Base-by-base conservation (phyloP, 1,139 yeast species). In the Hyphopichia khmerensis region DNA sequence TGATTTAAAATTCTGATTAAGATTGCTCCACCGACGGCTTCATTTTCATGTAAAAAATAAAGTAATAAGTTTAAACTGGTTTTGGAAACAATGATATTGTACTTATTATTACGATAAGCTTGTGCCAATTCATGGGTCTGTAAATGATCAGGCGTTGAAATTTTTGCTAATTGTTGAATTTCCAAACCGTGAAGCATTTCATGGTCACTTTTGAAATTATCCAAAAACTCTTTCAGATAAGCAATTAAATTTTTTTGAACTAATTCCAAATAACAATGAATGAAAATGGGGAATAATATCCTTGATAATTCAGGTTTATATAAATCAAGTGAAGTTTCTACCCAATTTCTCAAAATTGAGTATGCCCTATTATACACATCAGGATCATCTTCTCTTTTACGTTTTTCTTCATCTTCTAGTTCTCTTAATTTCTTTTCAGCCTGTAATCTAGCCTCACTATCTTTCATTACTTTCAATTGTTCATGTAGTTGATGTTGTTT, bases 11-110 rank as follows among this genome's bases (percentile, higher is more conserved):
- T 77, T 51, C 96, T 75, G 43, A 93, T 88, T 43, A 91, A 73
- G 37, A 91, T 78, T 3, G 95, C 86, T 3, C 99, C 99, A 32
- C 98, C 98, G 41, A 84, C 84, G 8, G 88, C 87, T 64, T 90
- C 98, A 57, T 89, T 88, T 58, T 93, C 98, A 60, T 89, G 96
- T 44, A 95, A 67, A 54, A 90, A 93, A 60, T 88, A 88, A 41
- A 95, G 71, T 51, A 93, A 75, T 51, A 93, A 69, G 57, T 90
- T 95, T 56, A 93, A 76, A 3, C 96, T 82, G 0, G 97, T 90
- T 49, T 87, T 84, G 13, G 96, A 86, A 36, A 93, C 83, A 38
- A 81, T 77, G 19, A 93, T 73, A 43, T 81, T 75, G 64, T 90
- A 93, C 57, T 87, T 85, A 65, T 86, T 81, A 35, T 75, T 71